Evolutionary conservation across 352 stramenopile species (phyloP).

Genomic region (Hyaloperonospora arabidopsidis): DNA sequence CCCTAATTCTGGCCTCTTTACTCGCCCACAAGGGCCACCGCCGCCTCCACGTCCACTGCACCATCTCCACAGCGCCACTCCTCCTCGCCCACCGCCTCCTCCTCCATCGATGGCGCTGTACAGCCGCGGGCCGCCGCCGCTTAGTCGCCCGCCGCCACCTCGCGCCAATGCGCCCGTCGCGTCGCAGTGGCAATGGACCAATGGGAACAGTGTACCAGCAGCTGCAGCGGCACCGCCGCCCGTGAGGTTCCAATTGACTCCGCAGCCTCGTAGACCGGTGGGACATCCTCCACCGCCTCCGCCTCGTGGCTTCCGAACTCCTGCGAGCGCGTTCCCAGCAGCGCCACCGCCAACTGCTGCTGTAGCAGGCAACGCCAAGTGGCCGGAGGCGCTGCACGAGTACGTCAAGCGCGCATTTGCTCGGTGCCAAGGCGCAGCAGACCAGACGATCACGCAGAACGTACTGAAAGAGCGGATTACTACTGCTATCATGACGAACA

Average conservation of each 20-base stretch:
- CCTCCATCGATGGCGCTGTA: constrained; percentile 14
- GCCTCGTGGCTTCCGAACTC: constrained; percentile 8
- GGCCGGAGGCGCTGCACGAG: constrained; percentile 73
- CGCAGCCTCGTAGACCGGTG: constrained; percentile 11
- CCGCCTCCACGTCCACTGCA: constrained; percentile 16
- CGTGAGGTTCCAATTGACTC: constrained; percentile 40
- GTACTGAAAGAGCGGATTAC: constrained; percentile 78
- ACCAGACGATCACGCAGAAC: constrained; percentile 75
- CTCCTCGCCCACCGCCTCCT: constrained; percentile 14
- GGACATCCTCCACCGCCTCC: constrained; percentile 22
- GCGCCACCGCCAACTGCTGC: constrained; percentile 7
- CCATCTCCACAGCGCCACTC: constrained; percentile 14
- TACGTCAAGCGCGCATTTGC: constrained; percentile 84
- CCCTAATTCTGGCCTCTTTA: constrained; percentile 20
- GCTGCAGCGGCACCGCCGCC: constrained; percentile 19
- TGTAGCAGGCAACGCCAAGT: constrained; percentile 50
- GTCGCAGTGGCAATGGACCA: constrained; percentile 67
- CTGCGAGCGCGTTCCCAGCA: constrained; percentile 9
- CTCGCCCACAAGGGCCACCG: constrained; percentile 12
- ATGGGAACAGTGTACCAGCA: constrained; percentile 22
- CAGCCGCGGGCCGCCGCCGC: constrained; percentile 19
- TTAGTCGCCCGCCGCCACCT: constrained; percentile 43
- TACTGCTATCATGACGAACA: constrained; percentile 76
- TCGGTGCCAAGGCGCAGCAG: constrained; percentile 59
- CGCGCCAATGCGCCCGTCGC: constrained; percentile 16